Evolutionary conservation across 495 filamentous ascomycete genomes (phyloP), one percentile per base, ranked within the genome.

Genomic region (Penicillium odoratum): DNA sequence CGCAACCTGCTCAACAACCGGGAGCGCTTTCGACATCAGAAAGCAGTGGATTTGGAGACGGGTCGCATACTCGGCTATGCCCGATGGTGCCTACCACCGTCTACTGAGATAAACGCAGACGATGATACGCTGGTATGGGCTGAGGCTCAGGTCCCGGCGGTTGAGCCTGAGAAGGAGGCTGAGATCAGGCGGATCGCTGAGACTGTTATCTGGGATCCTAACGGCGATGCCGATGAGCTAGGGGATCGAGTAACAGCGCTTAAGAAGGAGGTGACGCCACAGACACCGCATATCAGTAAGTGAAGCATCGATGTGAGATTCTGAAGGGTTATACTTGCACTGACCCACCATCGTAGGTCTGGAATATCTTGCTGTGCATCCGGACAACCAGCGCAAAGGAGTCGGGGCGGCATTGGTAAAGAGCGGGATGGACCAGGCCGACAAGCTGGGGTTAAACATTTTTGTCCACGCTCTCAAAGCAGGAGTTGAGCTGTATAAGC

Each of bases 351-450:
- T 21, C 2, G 11, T 8, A 48, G 13, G 28, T 48, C 28, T 48
- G 10, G 46, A 48, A n/a, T 48, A 48, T 15, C 46, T 48, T 48
- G 46, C 46, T 48, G 46, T 48, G 13, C 11, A 48, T 9, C 46
- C 46, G 7, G 46, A 48, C 3, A 30, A 48, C 11, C 28, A 31
- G 46, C 46, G 46, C 16, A 29, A 30, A 31, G 46, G 46, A 15
- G 28, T 48, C 5, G 28, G 46, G 28, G 33, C 26, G 8, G 28
- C 26, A 16, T 31, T 48, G 11, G 46, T 48, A 10, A 31, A 48
- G 13, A 30, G 26, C 28, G 46, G 46, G 11, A 48, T 48, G 3
- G 46, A 48, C 0, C 46, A 48, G 15, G 46, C 46, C 5, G 28
- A 48, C 15, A 31, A 31, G 13, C n/a, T 48, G 46, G 46, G 46